These are phyloP conservation scores for Skeletonema grethae DNA, from an alignment of 108 stramenopile species.

Conservation along the genomic window DNA sequence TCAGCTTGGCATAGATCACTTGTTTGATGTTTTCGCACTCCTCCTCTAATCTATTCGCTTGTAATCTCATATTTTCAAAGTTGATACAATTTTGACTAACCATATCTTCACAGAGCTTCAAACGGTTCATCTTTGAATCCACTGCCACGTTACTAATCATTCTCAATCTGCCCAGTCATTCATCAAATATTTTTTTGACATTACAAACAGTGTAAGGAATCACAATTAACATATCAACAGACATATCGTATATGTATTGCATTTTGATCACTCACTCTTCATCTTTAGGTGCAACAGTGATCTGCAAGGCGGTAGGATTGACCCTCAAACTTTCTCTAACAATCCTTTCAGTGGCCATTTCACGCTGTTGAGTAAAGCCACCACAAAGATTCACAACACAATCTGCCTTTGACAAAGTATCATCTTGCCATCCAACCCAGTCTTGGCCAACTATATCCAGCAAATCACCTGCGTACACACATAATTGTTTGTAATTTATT, in stretches of 20 bases:
- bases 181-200: not conserved
- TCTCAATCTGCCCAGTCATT: conserved; percentile 11
- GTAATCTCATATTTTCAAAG: conserved; percentile 59
- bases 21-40: conserved; percentile 57
- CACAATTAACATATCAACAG: not conserved
- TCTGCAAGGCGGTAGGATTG: conserved; percentile 66
- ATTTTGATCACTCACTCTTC: conserved; percentile 47
- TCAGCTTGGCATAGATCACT: conserved; percentile 43
- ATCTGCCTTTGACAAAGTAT: conserved; percentile 67
- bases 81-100: conserved; percentile 69
- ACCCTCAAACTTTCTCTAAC: conserved; percentile 68
- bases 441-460: conserved; percentile 84
- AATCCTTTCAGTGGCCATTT: conserved; percentile 75
- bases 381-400: conserved; percentile 77
- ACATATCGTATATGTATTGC: too few species aligned
- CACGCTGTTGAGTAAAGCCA: conserved; percentile 80
- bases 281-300: conserved; percentile 65
- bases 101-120: conserved; percentile 76
- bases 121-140: conserved; percentile 56
- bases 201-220: not conserved
- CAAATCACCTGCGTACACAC: conserved; percentile 50
- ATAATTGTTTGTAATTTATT: not conserved
- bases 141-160: conserved; percentile 50
- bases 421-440: conserved; percentile 83
- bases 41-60: conserved; percentile 63